Evolutionary conservation across 2,329 filamentous ascomycete genomes (phyloP).

Genomic region (Penicillium sp.): DNA sequence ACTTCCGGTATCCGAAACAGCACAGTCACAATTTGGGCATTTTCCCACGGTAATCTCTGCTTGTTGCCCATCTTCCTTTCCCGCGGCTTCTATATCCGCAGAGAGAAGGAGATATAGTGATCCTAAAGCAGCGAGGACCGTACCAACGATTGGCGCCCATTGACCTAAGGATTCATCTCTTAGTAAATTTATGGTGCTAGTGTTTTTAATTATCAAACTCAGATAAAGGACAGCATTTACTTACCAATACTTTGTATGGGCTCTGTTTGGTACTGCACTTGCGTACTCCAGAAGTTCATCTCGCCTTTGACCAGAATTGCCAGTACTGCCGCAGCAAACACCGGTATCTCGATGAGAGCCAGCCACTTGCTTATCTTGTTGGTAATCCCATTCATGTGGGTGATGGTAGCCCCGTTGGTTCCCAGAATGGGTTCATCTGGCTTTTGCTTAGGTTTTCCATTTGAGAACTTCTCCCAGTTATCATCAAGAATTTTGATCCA

Average conservation of each 20-base stretch:
- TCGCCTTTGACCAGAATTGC: constrained; percentile 57
- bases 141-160: constrained; percentile 50
- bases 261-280: constrained; percentile 60
- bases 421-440: constrained; percentile 50
- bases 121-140: constrained; percentile 57
- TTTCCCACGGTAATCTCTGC: background rate
- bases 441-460: constrained; percentile 28
- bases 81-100: constrained; percentile 31
- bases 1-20: background rate
- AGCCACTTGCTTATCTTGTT: constrained; percentile 38
- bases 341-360: constrained; percentile 54
- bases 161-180: constrained; percentile 24
- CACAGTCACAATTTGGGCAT: constrained; percentile 2
- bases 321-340: constrained; percentile 58
- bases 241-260: constrained; percentile 61
- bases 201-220: background rate
- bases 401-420: constrained; percentile 56
- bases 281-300: constrained; percentile 61
- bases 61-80: constrained; percentile 13
- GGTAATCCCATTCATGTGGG: constrained; percentile 49
- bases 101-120: constrained; percentile 58
- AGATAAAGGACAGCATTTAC: constrained; percentile 21
- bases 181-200: background rate
- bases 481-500: constrained; percentile 64
- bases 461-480: constrained; percentile 56